Percentiles rank a stretch among this genome's conserved stretches.
Evolutionary conservation across 306 rosid genomes (phyloP).

Genomic region (Corylus americana): DNA sequence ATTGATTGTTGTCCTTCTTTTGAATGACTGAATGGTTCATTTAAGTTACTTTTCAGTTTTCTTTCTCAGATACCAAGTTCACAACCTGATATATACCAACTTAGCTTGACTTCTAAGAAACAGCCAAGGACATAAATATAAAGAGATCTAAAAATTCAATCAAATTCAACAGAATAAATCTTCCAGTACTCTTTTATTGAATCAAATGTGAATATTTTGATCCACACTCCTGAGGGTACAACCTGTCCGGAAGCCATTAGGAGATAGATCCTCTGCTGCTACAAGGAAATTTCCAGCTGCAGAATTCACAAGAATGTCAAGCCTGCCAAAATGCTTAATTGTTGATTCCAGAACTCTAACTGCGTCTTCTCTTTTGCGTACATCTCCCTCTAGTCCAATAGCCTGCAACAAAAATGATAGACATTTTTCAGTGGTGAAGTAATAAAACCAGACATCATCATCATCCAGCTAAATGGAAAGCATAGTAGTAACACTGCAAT

Average conservation of each 20-base stretch:
- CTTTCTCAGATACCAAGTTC: not conserved
- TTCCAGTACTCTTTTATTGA: not conserved
- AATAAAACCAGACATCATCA: not conserved
- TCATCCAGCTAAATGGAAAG: not conserved
- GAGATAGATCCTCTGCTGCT: conserved; percentile 83
- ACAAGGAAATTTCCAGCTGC: conserved; percentile 91
- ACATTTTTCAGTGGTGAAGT: not conserved
- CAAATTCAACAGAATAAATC: not conserved
- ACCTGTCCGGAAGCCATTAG: conserved; percentile 97
- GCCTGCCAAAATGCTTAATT: conserved; percentile 65
- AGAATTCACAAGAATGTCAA: conserved; percentile 86
- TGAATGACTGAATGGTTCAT: not conserved
- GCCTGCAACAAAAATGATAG: conserved; percentile 44
- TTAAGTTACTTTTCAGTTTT: not conserved
- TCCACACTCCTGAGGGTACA: not conserved
- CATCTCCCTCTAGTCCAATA: conserved; percentile 86
- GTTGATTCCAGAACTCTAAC: conserved; percentile 65
- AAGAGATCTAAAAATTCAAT: not conserved
- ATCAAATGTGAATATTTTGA: not conserved
- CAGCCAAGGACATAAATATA: not conserved
- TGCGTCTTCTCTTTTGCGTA: conserved; percentile 82
- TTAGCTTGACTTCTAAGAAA: not conserved
- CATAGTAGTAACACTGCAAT: not conserved
- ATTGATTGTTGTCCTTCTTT: not conserved
- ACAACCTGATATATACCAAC: not conserved